Evolutionary conservation across 1,284 basidiomycete genomes (phyloP), one percentile per base, ranked within the genome.

Genomic region (Puccinia hordei): DNA sequence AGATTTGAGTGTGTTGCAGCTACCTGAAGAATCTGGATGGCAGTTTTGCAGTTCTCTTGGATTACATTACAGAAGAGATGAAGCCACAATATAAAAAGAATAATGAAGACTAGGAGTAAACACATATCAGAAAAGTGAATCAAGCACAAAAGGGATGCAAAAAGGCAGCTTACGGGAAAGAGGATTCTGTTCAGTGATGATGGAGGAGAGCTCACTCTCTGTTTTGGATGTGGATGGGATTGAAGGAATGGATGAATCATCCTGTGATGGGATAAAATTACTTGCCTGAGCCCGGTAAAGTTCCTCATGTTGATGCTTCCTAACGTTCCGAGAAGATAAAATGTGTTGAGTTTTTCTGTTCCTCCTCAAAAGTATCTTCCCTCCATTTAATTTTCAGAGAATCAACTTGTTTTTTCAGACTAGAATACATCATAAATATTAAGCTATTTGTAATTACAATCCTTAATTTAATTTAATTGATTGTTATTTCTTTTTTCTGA

Each of bases 21-120:
- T 30, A 22, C 13, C 17, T 24, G 8, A n/a, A 76, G 30, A 38
- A 77, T 68, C 1, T 51, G 12, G 33, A 53, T 55, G 22, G 75
- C 75, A 35, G 44, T 41, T 19, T 35, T 12, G 44, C 61, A 77
- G 6, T 68, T 77, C 24, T 77, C 46, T n/a, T 15, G 75, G 65
- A 63, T 77, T 4, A 77, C 22, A n/a, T 68, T 68, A n/a, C 73
- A 77, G 51, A 77, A 77, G 0, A 77, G 27, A 30, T 77, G 65
- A 24, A 77, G n/a, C n/a, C n/a, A n/a, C n/a, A n/a, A n/a, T n/a
- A n/a, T n/a, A n/a, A n/a, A n/a, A n/a, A n/a, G n/a, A n/a, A n/a
- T n/a, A n/a, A n/a, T n/a, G n/a, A n/a, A n/a, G n/a, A n/a, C n/a
- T n/a, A n/a, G n/a, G n/a, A 49, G 24, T 46, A 53, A 66, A 44